Evolutionary conservation across 179 eudicot species (phyloP).

Genomic region (Amaranthus tricolor): DNA sequence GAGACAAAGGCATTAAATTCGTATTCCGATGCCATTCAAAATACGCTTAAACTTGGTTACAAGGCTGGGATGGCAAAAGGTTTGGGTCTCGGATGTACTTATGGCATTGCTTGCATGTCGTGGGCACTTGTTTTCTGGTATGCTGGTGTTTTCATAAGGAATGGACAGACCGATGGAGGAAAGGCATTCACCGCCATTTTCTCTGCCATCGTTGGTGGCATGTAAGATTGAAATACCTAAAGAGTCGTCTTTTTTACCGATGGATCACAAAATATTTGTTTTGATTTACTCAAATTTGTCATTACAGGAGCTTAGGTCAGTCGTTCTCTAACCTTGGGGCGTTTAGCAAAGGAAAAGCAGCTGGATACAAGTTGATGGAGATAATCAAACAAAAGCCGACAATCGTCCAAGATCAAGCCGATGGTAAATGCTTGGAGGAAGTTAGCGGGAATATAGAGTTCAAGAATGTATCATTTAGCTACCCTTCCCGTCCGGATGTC

Average conservation of each 20-base stretch:
- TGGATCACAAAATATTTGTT: neutral
- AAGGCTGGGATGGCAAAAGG: conserved; percentile 99
- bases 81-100: conserved; percentile 92
- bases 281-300: neutral
- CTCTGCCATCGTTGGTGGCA: conserved; percentile 99
- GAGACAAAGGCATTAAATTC: conserved; percentile 82
- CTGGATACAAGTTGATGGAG: conserved; percentile 95
- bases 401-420: conserved; percentile 61
- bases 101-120: conserved; percentile 99
- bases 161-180: conserved; percentile 97
- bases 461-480: conserved; percentile 84
- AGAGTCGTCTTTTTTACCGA: neutral
- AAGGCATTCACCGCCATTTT: conserved; percentile 98
- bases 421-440: conserved; percentile 73
- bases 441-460: conserved; percentile 89
- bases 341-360: conserved; percentile 96
- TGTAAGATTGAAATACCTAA: conserved; percentile 50
- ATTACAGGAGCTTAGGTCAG: conserved; percentile 94
- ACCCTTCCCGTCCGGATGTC: conserved; percentile 95
- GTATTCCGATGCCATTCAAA: conserved; percentile 91
- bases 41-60: conserved; percentile 89
- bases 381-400: conserved; percentile 89
- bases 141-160: conserved; percentile 96
- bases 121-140: conserved; percentile 99
- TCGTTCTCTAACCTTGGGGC: conserved; percentile 99